phyloP scores from a whole-genome alignment of 2,329 filamentous ascomycete genomes.

The Amauroascus niger region DNA sequence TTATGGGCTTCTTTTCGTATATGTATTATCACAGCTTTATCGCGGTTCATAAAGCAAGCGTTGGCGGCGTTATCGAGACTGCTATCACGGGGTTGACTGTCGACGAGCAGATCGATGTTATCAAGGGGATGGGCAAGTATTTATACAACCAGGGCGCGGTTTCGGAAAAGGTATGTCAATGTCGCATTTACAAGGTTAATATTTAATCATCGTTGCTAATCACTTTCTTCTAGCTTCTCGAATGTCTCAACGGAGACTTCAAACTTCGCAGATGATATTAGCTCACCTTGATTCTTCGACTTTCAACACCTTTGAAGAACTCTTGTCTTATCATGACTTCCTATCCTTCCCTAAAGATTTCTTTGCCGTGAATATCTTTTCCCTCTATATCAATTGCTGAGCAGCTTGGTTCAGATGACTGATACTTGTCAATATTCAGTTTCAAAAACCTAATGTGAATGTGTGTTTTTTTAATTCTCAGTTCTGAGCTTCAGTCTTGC shows the following conservation, averaged over 20 bases:
- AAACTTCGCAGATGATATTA: constrained; percentile 23
- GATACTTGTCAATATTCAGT: not conserved
- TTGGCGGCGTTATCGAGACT: constrained; percentile 79
- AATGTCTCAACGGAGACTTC: constrained; percentile 30
- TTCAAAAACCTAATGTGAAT: not conserved
- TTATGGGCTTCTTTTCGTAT: constrained; percentile 98
- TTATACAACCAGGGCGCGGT: constrained; percentile 54
- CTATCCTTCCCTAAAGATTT: not conserved
- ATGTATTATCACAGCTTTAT: constrained; percentile 99
- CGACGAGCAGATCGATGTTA: constrained; percentile 80
- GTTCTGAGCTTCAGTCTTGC: not conserved
- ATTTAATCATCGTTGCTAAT: constrained; percentile 16
- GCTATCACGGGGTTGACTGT: constrained; percentile 79
- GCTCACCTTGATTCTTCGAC: constrained; percentile 15
- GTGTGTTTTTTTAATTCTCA: not conserved
- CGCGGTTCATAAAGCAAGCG: constrained; percentile 71
- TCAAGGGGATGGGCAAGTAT: constrained; percentile 53
- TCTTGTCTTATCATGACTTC: not conserved
- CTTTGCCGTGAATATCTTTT: not conserved
- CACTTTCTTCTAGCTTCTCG: constrained; percentile 25
- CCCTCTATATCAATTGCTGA: not conserved
- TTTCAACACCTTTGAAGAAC: not conserved
- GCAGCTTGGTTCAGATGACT: not conserved
- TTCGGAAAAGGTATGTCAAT: constrained; percentile 41
- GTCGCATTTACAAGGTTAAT: not conserved